Base-by-base conservation (phyloP, 371 early-diverging fungal species). In the Mucor sp. region DNA sequence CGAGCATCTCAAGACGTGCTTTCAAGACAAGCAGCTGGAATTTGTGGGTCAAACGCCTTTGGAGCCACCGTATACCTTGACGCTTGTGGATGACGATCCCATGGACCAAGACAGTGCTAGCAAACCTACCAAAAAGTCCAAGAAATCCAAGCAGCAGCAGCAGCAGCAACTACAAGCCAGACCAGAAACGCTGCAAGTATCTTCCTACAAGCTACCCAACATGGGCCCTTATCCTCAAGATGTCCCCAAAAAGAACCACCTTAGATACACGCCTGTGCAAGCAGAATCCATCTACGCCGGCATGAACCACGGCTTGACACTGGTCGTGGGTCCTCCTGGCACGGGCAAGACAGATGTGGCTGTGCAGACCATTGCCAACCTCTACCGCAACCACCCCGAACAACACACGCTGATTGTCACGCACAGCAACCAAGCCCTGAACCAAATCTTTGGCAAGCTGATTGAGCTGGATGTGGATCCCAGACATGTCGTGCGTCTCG, bases 331-430 rank as follows among this genome's bases (percentile, higher is more conserved):
- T 43, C 97, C 97, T 53, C 98, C 99, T 4, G 99, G 96, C 39
- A 94, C 98, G 9, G 99, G 99, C 43, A 98, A 98, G 75, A 97
- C 98, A 0, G 96, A 96, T 73, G 94, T 96, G 5, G 96, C 98
- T 2, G 99, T 96, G 3, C 98, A 99, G 76, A 93, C 94, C 30
- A 90, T 97, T 66, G 86, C 93, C 75, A 97, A 96, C 68, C 80
- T 99, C 23, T 97, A 98, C 73, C 94, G 94, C 76, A 92, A 90
- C 65, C 84, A 88, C 69, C 96, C 97, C 4, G 79, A 89, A 15
- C 91, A 97, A 74, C 94, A 91, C 56, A 97, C 92, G 4, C 88
- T 99, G 12, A 80, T 99, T 17, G 85, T 99, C 11, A 96, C 99
- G 0, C 97, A 97, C 74, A 95, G 94, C 39, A 97, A 97, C 74